Conservation (phyloP, 225 moss, liverwort and hornwort genomes). For the Ulota crispa region DNA sequence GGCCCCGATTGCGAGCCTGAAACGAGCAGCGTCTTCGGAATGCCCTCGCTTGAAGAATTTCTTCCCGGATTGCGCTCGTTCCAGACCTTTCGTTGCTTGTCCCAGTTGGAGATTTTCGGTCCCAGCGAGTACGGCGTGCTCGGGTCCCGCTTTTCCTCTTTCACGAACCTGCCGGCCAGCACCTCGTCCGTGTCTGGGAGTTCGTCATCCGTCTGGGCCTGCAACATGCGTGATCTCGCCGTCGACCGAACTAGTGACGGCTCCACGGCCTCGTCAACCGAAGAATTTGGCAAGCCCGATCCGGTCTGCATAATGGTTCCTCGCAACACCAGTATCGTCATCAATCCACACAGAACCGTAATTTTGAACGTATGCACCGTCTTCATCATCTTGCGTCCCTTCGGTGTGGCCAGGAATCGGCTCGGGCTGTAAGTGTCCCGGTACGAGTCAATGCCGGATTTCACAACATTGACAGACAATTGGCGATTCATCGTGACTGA, state of each 20-base stretch:
- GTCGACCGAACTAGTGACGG: constrained; percentile 2
- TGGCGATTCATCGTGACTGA: constrained; percentile 16
- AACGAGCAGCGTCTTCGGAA: constrained; percentile 52
- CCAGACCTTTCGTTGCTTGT: constrained; percentile 49
- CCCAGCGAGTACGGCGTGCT: constrained; percentile 37
- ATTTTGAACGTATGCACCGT: constrained; percentile 44
- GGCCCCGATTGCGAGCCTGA: constrained; percentile 53
- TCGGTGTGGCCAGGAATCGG: constrained; percentile 35
- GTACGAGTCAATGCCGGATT: constrained; percentile 18
- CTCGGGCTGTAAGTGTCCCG: constrained; percentile 27
- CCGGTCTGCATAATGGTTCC: constrained; percentile 41
- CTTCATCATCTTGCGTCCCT: constrained; percentile 49
- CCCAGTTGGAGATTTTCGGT: constrained; percentile 58
- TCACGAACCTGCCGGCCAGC: constrained; percentile 7
- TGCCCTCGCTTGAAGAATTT: constrained; percentile 37
- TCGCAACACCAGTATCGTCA: constrained; percentile 59
- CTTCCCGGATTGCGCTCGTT: constrained; percentile 26
- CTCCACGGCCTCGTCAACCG: neutral
- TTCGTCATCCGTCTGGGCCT: constrained; percentile 23
- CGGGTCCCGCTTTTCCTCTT: constrained; percentile 27
- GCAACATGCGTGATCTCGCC: constrained; percentile 28
- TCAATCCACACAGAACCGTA: constrained; percentile 53
- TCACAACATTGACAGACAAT: constrained; percentile 15
- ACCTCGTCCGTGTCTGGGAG: neutral
- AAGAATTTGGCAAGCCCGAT: constrained; percentile 10